Percentiles rank a stretch among this genome's conserved stretches.
Conservation (phyloP, 352 stramenopile genomes). For the Pythium myriotylum region DNA sequence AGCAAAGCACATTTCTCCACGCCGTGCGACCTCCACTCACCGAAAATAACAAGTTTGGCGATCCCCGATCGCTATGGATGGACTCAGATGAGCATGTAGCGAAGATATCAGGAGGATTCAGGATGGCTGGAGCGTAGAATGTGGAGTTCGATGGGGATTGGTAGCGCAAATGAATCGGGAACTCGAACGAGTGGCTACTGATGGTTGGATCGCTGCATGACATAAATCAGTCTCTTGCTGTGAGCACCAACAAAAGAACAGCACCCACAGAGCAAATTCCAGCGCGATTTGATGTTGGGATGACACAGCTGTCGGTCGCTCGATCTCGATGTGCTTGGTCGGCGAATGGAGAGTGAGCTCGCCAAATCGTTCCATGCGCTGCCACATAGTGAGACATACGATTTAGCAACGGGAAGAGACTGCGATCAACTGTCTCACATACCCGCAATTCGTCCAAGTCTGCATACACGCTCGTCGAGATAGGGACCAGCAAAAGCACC, state of each 20-base stretch:
- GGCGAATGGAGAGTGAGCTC: slow-evolving; percentile 25
- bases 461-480: slow-evolving; percentile 34
- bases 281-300: slow-evolving; percentile 29
- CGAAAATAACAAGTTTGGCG: not conserved
- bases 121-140: slow-evolving; percentile 24
- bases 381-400: slow-evolving; percentile 17
- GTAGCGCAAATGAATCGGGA: slow-evolving; percentile 40
- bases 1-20: not conserved
- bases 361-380: slow-evolving; percentile 39
- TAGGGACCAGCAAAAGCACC: slow-evolving; percentile 20
- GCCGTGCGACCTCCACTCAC: not conserved
- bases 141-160: slow-evolving; percentile 33
- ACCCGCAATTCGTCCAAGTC: slow-evolving; percentile 48
- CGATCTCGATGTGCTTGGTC: slow-evolving; percentile 40
- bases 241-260: too few relatives aligned
- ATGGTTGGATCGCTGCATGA: not conserved
- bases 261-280: slow-evolving; percentile 29
- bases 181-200: slow-evolving; percentile 13
- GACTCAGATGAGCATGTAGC: slow-evolving; percentile 6
- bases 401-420: too few relatives aligned
- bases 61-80: not conserved
- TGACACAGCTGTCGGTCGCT: slow-evolving; percentile 30
- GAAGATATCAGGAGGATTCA: slow-evolving; percentile 28
- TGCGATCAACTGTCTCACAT: too few relatives aligned
- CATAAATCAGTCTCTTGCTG: not conserved